phyloP scores from a whole-genome alignment of 192 early-diverging fungal genomes.

The Podila clonocystis region DNA sequence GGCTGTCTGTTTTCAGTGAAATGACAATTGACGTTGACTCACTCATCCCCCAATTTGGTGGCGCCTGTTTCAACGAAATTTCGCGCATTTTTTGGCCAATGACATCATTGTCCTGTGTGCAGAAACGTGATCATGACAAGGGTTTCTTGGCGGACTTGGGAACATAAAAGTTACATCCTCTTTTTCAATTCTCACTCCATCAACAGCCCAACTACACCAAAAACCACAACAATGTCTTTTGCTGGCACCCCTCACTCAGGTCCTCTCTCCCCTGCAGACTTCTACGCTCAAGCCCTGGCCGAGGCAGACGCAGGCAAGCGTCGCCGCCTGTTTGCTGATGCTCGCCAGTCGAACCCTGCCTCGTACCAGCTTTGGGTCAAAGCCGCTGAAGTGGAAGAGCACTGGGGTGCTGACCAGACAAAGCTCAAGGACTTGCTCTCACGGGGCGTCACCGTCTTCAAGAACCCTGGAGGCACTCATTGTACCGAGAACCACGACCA shows the following conservation, averaged over 20 bases:
- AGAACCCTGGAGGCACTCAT: slow-evolving; percentile 38
- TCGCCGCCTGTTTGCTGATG: slow-evolving; percentile 49
- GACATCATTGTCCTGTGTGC: too few relatives aligned
- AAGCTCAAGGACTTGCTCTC: slow-evolving; percentile 41
- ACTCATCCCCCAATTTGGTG: too few relatives aligned
- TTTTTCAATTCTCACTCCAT: background rate
- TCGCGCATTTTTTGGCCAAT: too few relatives aligned
- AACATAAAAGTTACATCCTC: background rate
- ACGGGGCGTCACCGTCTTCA: slow-evolving; percentile 40
- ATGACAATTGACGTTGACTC: too few relatives aligned
- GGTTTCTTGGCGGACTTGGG: background rate
- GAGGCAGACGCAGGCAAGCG: slow-evolving; percentile 45
- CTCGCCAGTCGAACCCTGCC: slow-evolving; percentile 32
- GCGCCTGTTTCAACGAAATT: too few relatives aligned
- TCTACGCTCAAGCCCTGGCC: slow-evolving; percentile 25
- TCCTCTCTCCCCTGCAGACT: slow-evolving; percentile 29
- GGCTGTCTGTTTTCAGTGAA: too few relatives aligned
- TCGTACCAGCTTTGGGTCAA: slow-evolving; percentile 49
- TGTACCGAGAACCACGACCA: slow-evolving; percentile 41
- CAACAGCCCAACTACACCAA: background rate
- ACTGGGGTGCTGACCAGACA: slow-evolving; percentile 42
- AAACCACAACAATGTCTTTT: slow-evolving; percentile 25
- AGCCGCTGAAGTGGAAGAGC: slow-evolving; percentile 49
- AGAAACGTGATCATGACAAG: background rate
- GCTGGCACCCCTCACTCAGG: slow-evolving; percentile 22